Base-by-base conservation (phyloP, 164 flowering plant species). In the Warburgia ugandensis region DNA sequence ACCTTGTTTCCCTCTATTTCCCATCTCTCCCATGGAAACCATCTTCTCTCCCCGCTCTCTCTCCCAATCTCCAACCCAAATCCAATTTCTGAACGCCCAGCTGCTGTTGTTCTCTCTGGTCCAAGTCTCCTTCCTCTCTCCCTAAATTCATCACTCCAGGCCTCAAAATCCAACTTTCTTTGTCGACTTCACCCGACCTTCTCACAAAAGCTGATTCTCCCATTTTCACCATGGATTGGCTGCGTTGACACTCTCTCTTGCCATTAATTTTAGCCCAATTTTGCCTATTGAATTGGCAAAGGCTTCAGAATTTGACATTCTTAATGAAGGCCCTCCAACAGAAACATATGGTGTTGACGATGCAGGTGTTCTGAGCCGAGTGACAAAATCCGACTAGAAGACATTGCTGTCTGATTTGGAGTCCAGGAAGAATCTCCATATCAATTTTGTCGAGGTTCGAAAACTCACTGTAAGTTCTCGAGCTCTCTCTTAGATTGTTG, bases 381-480 rank as follows among this genome's bases (percentile, higher is more conserved):
- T 94, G 14, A 94, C 99, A 0, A 94, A 61, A 42, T 77, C 94
- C 16, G 99, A 94, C 56, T 56, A 88, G 74, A 88, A 78, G 75
- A 66, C 62, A 55, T 54, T 94, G 73, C 55, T 89, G 52, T 66
- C 94, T 20, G 97, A 89, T 71, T 73, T 94, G 70, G 99, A 94
- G 63, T 70, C 75, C 0, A 79, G 97, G 59, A 94, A 94, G 74
- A 79, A 84, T n/a, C 48, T 80, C 45, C 82, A 59, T 39, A 77
- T 88, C 35, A 81, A 88, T 40, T 69, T 89, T 55, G 62, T 94
- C 65, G 89, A 95, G 23, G 90, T 94, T 48, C 70, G 97, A 26
- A 94, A 94, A 72, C 94, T 94, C 29, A 86, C 97, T 32, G 99
- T 92, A 65, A 83, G 88, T 69, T 44, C 9, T n/a, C n/a, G n/a